phyloP scores from a whole-genome alignment of 805 yeast genomes.

The Jamesozyma gamospora region DNA sequence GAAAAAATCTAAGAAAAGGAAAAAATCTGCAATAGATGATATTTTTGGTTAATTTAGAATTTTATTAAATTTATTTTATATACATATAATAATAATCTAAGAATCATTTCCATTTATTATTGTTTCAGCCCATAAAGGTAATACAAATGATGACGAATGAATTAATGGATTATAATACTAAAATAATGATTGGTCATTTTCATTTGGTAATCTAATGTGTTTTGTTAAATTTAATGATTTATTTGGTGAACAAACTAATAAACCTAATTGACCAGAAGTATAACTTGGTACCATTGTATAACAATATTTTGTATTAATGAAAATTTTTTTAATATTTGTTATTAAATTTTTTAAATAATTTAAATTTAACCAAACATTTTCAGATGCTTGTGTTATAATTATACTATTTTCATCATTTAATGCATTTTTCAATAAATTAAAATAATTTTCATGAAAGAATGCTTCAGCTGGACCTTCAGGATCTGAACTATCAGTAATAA shows the following conservation, averaged over 20 bases:
- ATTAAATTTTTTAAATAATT: conserved; percentile 40
- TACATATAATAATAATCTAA: too few species aligned
- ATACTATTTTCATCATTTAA: conserved; percentile 48
- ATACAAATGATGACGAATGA: conserved; percentile 63
- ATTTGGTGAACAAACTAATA: conserved; percentile 61
- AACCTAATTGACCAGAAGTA: conserved; percentile 81
- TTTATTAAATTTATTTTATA: too few species aligned
- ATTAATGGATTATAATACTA: conserved; percentile 57
- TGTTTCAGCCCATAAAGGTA: conserved; percentile 69
- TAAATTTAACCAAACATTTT: conserved; percentile 67
- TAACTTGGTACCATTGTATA: conserved; percentile 82
- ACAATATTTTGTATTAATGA: conserved; percentile 52
- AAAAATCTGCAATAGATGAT: conserved; percentile 56
- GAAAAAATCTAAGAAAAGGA: conserved; percentile 33
- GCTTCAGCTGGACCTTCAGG: conserved; percentile 95
- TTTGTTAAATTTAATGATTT: conserved; percentile 33
- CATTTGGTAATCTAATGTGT: conserved; percentile 43
- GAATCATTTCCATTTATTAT: conserved; percentile 10
- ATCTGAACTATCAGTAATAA: conserved; percentile 86
- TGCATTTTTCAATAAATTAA: conserved; percentile 54
- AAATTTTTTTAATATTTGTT: conserved; percentile 42
- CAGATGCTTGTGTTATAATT: conserved; percentile 71
- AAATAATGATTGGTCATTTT: conserved; percentile 41
- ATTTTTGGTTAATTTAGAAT: conserved; percentile 55
- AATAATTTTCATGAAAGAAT: conserved; percentile 71